phyloP scores from a whole-genome alignment of 441 rosid species.

The Cnidoscolus chayamansa region DNA sequence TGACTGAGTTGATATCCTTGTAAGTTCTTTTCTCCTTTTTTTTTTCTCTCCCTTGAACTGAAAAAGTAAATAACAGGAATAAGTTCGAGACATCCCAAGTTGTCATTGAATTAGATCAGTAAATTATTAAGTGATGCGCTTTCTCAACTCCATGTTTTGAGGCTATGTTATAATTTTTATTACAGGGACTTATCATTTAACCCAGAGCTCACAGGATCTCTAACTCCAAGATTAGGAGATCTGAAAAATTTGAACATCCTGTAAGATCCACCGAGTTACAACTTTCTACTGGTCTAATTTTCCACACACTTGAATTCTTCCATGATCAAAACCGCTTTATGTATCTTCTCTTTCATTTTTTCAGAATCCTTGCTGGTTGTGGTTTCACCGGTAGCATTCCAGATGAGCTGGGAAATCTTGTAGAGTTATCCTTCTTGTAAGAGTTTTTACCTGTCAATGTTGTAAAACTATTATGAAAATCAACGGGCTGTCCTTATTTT shows the following conservation, averaged over 20 bases:
- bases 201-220: slow-evolving; percentile 60
- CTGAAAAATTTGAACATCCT: slow-evolving; percentile 65
- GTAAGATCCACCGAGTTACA: slow-evolving; percentile 35
- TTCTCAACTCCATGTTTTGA: slow-evolving; percentile 9
- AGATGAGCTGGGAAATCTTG: slow-evolving; percentile 68
- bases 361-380: slow-evolving; percentile 83
- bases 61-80: background rate
- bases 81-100: background rate
- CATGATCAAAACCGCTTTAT: background rate
- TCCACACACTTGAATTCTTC: background rate
- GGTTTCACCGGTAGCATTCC: slow-evolving; percentile 81
- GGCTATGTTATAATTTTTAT: slow-evolving; percentile 25
- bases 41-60: background rate
- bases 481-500: background rate
- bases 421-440: slow-evolving; percentile 86
- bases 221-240: slow-evolving; percentile 74
- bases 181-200: slow-evolving; percentile 87
- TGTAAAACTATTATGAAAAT: background rate
- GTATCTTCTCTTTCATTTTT: slow-evolving; percentile 20
- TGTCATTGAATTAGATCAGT: background rate
- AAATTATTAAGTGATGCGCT: background rate
- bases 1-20: slow-evolving; percentile 75
- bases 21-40: slow-evolving; percentile 35
- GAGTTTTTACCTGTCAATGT: slow-evolving; percentile 17
- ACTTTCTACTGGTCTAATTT: background rate